Evolutionary conservation across 2,329 filamentous ascomycete genomes (phyloP).

Genomic region (Diplodia scrobiculata): DNA sequence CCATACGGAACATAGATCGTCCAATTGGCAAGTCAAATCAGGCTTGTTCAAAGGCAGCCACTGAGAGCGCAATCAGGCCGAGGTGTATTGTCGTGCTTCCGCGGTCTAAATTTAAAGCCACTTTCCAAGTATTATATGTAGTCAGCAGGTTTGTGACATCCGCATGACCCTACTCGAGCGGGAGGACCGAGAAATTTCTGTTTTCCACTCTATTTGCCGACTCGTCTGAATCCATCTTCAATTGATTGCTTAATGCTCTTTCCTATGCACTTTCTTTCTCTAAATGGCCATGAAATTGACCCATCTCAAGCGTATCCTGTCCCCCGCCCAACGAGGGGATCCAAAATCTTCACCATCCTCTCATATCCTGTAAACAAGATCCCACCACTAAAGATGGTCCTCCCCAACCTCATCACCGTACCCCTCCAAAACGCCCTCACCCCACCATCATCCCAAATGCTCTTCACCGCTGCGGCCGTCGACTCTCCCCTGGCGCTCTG

Average conservation of each 20-base stretch:
- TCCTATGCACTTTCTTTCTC: not conserved
- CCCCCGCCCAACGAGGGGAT: conserved; percentile 9
- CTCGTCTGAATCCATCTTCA: not conserved
- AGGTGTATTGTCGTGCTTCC: no score
- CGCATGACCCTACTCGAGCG: not conserved
- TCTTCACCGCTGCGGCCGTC: conserved; percentile 59
- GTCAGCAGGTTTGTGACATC: not conserved
- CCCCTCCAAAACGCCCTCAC: conserved; percentile 66
- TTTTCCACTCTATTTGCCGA: no score
- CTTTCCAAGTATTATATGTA: not conserved
- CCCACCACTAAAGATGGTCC: conserved; percentile 66
- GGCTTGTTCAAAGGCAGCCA: not conserved
- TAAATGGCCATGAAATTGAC: not conserved
- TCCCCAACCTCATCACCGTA: conserved; percentile 66
- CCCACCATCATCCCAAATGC: conserved; percentile 60
- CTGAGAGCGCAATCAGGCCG: no score
- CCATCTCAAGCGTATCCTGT: not conserved
- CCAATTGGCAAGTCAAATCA: no score
- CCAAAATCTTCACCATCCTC: conserved; percentile 1
- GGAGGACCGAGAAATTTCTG: not conserved
- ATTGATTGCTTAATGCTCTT: not conserved
- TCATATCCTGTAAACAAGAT: conserved; percentile 26
- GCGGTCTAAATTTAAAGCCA: no score
- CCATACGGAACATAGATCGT: no score
- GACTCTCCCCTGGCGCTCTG: conserved; percentile 62